phyloP scores from a whole-genome alignment of 768 basidiomycete species.

The Podaxis sp. region DNA sequence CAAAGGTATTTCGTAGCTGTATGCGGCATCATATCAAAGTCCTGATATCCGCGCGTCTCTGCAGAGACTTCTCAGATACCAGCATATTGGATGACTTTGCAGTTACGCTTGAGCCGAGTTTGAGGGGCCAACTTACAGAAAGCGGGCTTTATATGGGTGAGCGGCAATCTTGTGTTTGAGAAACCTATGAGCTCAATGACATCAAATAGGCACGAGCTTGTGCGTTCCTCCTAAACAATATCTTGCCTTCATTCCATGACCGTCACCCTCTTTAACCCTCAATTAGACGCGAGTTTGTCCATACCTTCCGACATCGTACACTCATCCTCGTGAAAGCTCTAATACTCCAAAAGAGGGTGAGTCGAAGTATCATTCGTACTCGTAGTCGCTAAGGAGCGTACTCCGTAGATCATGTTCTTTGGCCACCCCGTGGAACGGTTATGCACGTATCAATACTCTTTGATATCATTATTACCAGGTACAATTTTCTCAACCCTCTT shows the following conservation, averaged over 20 bases:
- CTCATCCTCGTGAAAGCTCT: slow-evolving; percentile 93
- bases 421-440: slow-evolving; percentile 95
- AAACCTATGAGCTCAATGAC: slow-evolving; percentile 1
- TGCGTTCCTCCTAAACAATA: slow-evolving; percentile 31
- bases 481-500: slow-evolving; percentile 20
- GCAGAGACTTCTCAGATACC: slow-evolving; percentile 83
- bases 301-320: slow-evolving; percentile 90
- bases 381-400: background rate
- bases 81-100: slow-evolving; percentile 90
- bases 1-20: slow-evolving; percentile 55
- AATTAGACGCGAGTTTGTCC: slow-evolving; percentile 83
- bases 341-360: slow-evolving; percentile 89
- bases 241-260: slow-evolving; percentile 2
- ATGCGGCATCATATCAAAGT: background rate
- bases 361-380: slow-evolving; percentile 15
- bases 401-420: slow-evolving; percentile 85
- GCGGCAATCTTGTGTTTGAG: slow-evolving; percentile 23
- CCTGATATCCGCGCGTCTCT: background rate
- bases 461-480: slow-evolving; percentile 94
- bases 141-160: slow-evolving; percentile 94
- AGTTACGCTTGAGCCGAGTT: slow-evolving; percentile 68
- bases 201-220: slow-evolving; percentile 64
- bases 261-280: slow-evolving; percentile 6
- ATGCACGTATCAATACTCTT: slow-evolving; percentile 96
- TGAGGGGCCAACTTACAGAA: slow-evolving; percentile 84